These are phyloP conservation scores for Suillus subaureus DNA, from an alignment of 768 basidiomycete species.

Conservation along the genomic window DNA sequence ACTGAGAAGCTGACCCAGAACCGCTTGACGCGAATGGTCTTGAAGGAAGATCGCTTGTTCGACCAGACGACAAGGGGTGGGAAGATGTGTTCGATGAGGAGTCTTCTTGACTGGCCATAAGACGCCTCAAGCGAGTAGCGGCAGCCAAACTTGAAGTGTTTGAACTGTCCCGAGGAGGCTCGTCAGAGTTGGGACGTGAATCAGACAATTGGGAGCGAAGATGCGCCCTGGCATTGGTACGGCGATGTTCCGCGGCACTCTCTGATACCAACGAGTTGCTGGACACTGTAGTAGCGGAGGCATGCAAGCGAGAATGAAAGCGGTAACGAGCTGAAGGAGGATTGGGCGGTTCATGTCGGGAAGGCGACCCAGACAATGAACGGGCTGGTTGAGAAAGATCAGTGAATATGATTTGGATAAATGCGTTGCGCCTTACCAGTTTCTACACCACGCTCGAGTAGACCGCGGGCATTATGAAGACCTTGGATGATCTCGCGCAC, in stretches of 20 bases:
- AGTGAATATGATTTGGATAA: too few relatives aligned
- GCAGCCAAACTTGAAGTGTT: background rate
- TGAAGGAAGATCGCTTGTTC: background rate
- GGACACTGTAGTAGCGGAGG: conserved; percentile 30
- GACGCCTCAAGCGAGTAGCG: conserved; percentile 5
- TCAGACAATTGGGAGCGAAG: conserved; percentile 23
- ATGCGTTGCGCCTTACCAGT: conserved; percentile 1
- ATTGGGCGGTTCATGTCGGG: background rate
- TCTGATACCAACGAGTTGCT: conserved; percentile 46
- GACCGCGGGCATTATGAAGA: conserved; percentile 5
- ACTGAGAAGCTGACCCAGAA: background rate
- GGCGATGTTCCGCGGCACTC: conserved; percentile 44
- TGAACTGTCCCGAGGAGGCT: conserved; percentile 9
- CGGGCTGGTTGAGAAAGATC: conserved; percentile 1
- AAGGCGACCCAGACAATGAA: conserved; percentile 4
- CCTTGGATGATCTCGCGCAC: conserved; percentile 1
- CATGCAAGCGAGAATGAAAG: conserved; percentile 20
- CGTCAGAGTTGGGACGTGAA: conserved; percentile 28
- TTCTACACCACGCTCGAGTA: conserved; percentile 7
- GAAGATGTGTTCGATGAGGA: background rate
- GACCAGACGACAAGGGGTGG: background rate
- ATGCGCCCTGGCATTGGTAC: conserved; percentile 39
- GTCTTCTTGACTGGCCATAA: background rate
- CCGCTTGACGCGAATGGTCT: background rate
- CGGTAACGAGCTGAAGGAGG: conserved; percentile 3